phyloP scores from a whole-genome alignment of 352 stramenopile genomes.

The Phytophthora constricta region DNA sequence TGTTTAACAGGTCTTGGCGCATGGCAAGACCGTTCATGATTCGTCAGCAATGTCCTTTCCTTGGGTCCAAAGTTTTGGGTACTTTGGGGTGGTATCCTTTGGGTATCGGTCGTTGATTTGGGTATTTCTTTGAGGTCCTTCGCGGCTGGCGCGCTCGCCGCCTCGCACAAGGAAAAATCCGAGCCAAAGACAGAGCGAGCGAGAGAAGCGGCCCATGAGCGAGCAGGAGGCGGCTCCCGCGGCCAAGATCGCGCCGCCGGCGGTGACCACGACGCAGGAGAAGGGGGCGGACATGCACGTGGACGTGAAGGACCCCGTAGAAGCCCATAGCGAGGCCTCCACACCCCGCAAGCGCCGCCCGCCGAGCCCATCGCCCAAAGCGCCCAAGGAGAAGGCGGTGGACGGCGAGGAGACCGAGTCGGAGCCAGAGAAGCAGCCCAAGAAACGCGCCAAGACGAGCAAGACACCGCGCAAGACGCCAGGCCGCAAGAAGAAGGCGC shows the following conservation, averaged over 20 bases:
- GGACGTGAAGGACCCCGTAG: slow-evolving; percentile 1
- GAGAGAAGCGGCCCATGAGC: slow-evolving; percentile 27
- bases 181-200: slow-evolving; percentile 27
- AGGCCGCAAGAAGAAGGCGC: slow-evolving; percentile 53
- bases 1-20: too few relatives aligned
- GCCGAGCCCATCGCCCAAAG: slow-evolving; percentile 19
- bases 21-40: too few relatives aligned
- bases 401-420: slow-evolving; percentile 57
- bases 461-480: slow-evolving; percentile 38
- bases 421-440: slow-evolving; percentile 57
- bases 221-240: slow-evolving; percentile 20
- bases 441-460: slow-evolving; percentile 47
- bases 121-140: too few relatives aligned
- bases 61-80: too few relatives aligned
- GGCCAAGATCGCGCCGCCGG: background rate
- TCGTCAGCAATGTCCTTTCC: too few relatives aligned
- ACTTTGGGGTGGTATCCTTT: too few relatives aligned
- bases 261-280: slow-evolving; percentile 3
- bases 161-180: slow-evolving; percentile 45
- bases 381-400: slow-evolving; percentile 13
- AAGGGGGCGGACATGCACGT: slow-evolving; percentile 14
- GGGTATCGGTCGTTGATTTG: too few relatives aligned
- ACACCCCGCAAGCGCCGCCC: slow-evolving; percentile 24
- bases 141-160: slow-evolving; percentile 6
- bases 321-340: background rate